Conservation (phyloP, 1,139 yeast genomes). For the Candida sanyaensis region DNA sequence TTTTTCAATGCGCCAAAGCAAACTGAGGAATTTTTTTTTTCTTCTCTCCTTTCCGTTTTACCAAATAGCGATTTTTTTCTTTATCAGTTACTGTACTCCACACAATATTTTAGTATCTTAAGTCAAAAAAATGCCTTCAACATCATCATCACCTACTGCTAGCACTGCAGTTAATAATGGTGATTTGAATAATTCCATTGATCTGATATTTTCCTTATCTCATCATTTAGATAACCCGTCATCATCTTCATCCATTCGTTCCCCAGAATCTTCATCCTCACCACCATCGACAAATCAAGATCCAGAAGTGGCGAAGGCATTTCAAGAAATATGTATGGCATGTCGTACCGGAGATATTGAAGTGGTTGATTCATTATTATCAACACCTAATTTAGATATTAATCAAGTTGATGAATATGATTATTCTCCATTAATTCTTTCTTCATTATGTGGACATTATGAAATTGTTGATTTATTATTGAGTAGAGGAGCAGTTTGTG, state of each 20-base stretch:
- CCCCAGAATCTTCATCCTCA: neutral
- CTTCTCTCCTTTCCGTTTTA: too few species aligned
- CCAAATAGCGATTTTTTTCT: too few species aligned
- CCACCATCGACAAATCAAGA: slow-evolving; percentile 8
- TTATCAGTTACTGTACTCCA: too few species aligned
- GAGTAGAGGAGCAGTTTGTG: slow-evolving; percentile 70
- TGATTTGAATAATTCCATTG: neutral
- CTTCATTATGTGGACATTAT: slow-evolving; percentile 75
- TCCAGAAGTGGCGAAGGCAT: slow-evolving; percentile 20
- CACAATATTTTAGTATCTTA: neutral
- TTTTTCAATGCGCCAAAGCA: too few species aligned
- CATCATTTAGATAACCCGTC: slow-evolving; percentile 3
- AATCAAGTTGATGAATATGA: slow-evolving; percentile 74
- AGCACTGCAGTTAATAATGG: neutral
- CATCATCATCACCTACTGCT: neutral
- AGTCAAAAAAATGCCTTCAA: too few species aligned
- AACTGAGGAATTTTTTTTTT: too few species aligned
- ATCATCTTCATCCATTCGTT: neutral
- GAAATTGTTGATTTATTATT: slow-evolving; percentile 59
- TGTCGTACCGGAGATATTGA: slow-evolving; percentile 72
- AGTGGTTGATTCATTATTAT: slow-evolving; percentile 56
- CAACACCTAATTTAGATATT: slow-evolving; percentile 54
- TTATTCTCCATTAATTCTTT: slow-evolving; percentile 71
- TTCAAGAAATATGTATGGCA: slow-evolving; percentile 57
- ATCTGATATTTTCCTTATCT: slow-evolving; percentile 6